A percentile compares a stretch with the other conserved stretches of the same genome.
These are phyloP conservation scores for Penicillium thymicola DNA, from an alignment of 2,329 filamentous ascomycete species.

Conservation along the genomic window DNA sequence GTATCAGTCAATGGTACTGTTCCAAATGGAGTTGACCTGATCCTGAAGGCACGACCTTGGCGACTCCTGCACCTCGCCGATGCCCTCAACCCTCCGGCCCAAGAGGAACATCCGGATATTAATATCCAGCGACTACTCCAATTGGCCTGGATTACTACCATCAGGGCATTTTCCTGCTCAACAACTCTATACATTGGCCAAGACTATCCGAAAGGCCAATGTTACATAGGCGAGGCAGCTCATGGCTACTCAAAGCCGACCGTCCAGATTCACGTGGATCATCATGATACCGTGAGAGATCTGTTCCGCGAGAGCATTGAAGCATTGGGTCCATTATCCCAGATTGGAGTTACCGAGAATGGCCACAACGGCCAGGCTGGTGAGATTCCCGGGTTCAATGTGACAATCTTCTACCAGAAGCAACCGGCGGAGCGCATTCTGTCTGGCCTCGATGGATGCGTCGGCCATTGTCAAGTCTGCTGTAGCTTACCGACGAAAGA, in stretches of 20 bases:
- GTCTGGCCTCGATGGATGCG: background rate
- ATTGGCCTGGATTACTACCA: conserved; percentile 9
- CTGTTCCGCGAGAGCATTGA: conserved; percentile 2
- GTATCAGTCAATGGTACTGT: background rate
- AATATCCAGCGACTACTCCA: conserved; percentile 14
- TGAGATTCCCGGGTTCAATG: background rate
- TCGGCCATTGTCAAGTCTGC: conserved; percentile 1
- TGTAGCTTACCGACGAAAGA: background rate
- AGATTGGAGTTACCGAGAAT: background rate
- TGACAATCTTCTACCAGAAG: conserved; percentile 7
- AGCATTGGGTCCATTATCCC: background rate
- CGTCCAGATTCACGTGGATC: conserved; percentile 11
- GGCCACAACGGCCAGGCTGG: background rate
- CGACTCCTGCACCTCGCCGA: conserved; percentile 9
- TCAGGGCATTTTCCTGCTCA: conserved; percentile 8
- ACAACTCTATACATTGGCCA: conserved; percentile 11
- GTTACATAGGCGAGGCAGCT: conserved; percentile 7
- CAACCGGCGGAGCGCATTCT: background rate
- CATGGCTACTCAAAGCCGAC: background rate
- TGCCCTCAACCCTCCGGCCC: background rate
- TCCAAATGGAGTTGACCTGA: background rate
- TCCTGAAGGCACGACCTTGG: background rate
- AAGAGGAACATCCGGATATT: conserved; percentile 7
- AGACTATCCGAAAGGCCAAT: conserved; percentile 7
- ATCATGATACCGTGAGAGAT: conserved; percentile 7